phyloP scores from a whole-genome alignment of 208 protist species.

The Leishmania guyanensis region DNA sequence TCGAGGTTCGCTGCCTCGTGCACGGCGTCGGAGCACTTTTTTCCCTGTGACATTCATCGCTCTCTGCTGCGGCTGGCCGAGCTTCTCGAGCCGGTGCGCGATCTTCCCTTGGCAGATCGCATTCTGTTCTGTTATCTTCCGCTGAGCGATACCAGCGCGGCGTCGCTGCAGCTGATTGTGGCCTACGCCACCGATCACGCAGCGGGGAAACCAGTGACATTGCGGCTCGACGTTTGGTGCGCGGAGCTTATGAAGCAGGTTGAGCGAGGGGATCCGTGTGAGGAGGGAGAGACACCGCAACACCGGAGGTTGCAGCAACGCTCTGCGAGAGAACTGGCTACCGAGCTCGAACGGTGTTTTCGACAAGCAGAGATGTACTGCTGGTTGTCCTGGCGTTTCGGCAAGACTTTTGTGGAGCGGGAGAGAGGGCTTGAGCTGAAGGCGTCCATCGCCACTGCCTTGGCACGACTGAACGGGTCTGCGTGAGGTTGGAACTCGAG shows the following conservation, averaged over 20 bases:
- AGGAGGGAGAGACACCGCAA: not conserved
- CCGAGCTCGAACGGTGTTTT: constrained; percentile 55
- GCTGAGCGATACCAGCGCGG: constrained; percentile 52
- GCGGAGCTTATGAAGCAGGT: constrained; percentile 13
- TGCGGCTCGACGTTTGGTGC: constrained; percentile 49
- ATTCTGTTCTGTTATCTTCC: constrained; percentile 85
- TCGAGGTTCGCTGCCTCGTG: constrained; percentile 46
- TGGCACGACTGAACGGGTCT: constrained; percentile 21
- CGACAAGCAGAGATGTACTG: constrained; percentile 78
- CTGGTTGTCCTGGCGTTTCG: constrained; percentile 88
- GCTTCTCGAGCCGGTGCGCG: constrained; percentile 52
- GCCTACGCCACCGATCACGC: constrained; percentile 65
- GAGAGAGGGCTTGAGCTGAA: constrained; percentile 54
- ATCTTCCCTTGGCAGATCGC: constrained; percentile 55
- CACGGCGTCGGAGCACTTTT: constrained; percentile 46
- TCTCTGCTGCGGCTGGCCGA: constrained; percentile 64
- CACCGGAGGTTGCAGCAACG: not conserved
- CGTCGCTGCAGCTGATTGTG: constrained; percentile 47
- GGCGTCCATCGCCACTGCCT: constrained; percentile 31
- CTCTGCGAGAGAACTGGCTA: not conserved
- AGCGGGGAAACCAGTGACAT: constrained; percentile 31
- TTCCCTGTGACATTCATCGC: constrained; percentile 74
- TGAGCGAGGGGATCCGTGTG: not conserved
- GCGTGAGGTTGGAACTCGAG: not conserved
- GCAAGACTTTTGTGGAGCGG: constrained; percentile 66